Evolutionary conservation across 805 yeast species (phyloP), one percentile per base, ranked within the genome.

Genomic region (Tetrapisispora fleetii): DNA sequence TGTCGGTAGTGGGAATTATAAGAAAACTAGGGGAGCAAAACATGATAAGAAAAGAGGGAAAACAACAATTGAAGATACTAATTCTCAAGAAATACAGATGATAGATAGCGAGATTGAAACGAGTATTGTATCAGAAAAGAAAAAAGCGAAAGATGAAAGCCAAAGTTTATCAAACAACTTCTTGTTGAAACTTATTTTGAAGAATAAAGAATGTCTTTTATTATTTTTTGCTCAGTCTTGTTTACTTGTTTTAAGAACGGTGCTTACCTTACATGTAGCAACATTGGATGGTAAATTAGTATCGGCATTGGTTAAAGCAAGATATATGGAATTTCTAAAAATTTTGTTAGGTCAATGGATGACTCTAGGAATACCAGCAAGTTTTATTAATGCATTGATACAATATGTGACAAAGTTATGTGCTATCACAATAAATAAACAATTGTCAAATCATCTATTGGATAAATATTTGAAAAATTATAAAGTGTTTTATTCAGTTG

Each of bases 201-300:
- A 45, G 30, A 62, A 63, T 47, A 62, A 57, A 43, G 62, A 57
- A 51, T 62, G 67, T 51, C 33, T 65, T 8, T 33, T 54, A 7
- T 48, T 67, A 24, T 57, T 85, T 36, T 50, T 63, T 0, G 54
- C 76, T 0, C 91, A 87, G 63, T 66, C 87, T 6, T 59, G 71
- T 0, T 69, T 87, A 24, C 70, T 90, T 41, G 73, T 85, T 3
- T 54, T 76, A 4, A 74, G 95, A 54, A 91, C 96, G 0, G 63
- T 81, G 22, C 67, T 90, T 27, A 83, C 95, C 2, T 73, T 90
- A 43, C 81, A 81, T 58, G 90, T 89, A 16, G 96, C 97, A 6
- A 78, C 83, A 13, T 71, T 90, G 50, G 97, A 90, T 64, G 97
- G 97, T 54, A 72, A 74, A 59, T 70, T 90, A 47, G 96, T 90